These are phyloP conservation scores for Quercus gilva DNA, from an alignment of 306 rosid genomes.

Conservation along the genomic window DNA sequence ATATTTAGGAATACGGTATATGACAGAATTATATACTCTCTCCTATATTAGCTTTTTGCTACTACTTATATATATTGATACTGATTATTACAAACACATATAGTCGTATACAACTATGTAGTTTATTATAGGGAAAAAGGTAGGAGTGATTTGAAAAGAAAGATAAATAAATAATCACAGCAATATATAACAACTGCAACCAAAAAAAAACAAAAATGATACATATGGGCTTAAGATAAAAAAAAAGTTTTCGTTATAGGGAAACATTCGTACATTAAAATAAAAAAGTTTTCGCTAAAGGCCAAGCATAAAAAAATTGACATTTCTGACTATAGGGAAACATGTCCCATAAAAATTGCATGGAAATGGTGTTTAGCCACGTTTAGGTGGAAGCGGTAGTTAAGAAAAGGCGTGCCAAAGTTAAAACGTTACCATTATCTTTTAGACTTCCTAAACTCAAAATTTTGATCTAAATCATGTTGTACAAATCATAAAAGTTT, in stretches of 20 bases:
- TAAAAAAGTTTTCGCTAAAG: background rate
- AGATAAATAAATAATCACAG: too few relatives aligned
- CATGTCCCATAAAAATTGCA: constrained; percentile 11
- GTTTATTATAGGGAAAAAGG: too few relatives aligned
- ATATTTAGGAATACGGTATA: too few relatives aligned
- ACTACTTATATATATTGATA: too few relatives aligned
- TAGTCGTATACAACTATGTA: too few relatives aligned
- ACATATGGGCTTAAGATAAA: background rate
- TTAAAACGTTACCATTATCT: background rate
- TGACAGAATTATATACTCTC: too few relatives aligned
- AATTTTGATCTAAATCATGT: background rate
- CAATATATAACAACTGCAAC: too few relatives aligned
- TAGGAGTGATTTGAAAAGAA: too few relatives aligned
- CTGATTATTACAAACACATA: too few relatives aligned
- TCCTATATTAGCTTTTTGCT: too few relatives aligned
- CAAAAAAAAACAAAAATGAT: too few relatives aligned
- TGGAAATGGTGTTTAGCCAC: constrained; percentile 5
- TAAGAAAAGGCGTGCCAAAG: constrained; percentile 8
- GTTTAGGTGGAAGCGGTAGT: background rate
- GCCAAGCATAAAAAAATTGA: background rate
- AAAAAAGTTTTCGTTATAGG: background rate
- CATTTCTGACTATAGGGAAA: background rate
- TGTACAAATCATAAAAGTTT: background rate
- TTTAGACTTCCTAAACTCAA: background rate
- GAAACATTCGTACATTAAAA: background rate